Conservation (phyloP, 139 green algal species). For the Eudorina sp. region DNA sequence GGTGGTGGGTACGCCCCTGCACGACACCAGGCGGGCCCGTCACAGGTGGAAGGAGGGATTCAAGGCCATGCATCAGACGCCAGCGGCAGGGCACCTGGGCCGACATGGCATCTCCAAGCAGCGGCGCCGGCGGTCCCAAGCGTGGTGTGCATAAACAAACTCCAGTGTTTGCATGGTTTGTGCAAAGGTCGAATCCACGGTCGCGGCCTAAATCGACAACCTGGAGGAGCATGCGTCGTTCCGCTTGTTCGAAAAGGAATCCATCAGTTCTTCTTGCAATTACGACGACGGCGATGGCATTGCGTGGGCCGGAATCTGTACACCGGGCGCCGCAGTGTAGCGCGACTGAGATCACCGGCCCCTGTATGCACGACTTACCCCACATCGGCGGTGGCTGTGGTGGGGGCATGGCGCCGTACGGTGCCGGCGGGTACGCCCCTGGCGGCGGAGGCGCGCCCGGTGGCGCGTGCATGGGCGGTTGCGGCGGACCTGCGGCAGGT, state of each 20-base stretch:
- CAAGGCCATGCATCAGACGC: no score
- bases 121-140: neutral
- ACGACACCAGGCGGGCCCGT: neutral
- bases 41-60: neutral
- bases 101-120: neutral
- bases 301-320: neutral
- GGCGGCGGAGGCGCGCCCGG: neutral
- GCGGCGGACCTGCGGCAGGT: neutral
- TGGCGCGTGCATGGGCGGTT: neutral
- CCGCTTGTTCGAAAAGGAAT: neutral
- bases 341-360: neutral
- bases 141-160: no score
- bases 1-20: constrained; percentile 3
- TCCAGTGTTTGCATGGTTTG: no score
- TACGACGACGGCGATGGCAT: neutral
- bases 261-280: neutral
- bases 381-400: neutral
- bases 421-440: neutral
- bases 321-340: neutral
- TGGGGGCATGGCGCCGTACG: constrained; percentile 24
- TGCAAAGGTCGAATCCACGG: no score
- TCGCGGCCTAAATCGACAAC: no score
- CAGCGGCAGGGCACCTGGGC: neutral
- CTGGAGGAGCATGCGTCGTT: neutral
- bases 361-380: neutral